phyloP scores from a whole-genome alignment of 495 filamentous ascomycete genomes.

The Astrothelium subdiscretum region DNA sequence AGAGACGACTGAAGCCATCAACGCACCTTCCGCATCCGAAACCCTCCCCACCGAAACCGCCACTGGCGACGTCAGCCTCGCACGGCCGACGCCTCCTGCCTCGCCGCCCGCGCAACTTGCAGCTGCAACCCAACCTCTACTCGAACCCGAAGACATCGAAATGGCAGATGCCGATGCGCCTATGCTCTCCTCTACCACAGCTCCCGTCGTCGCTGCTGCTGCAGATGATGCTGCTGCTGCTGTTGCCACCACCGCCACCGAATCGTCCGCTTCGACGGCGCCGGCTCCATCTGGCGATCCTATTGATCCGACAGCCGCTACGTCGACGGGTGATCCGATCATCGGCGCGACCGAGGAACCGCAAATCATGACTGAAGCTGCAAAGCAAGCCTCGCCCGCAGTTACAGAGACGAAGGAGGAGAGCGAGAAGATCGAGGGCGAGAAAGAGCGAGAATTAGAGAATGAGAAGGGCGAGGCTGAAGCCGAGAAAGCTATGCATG shows the following conservation, averaged over 20 bases:
- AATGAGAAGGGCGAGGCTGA: slow-evolving; percentile 24
- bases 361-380: not conserved
- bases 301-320: not conserved
- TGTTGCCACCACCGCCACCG: slow-evolving; percentile 18
- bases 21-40: not conserved
- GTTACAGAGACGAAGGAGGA: not conserved
- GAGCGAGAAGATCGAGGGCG: slow-evolving; percentile 19
- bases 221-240: slow-evolving; percentile 7
- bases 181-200: not conserved
- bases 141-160: not conserved
- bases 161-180: not conserved
- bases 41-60: not conserved
- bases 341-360: not conserved
- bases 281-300: slow-evolving; percentile 18
- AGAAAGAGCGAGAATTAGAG: slow-evolving; percentile 18
- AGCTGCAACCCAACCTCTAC: too few species aligned
- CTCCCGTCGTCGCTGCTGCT: not conserved
- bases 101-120: not conserved
- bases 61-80: not conserved
- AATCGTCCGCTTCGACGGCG: slow-evolving; percentile 3
- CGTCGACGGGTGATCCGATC: not conserved
- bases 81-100: not conserved
- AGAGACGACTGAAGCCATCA: not conserved
- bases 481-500: slow-evolving; percentile 13
- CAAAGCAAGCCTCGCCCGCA: not conserved